A percentile compares a stretch with the other conserved stretches of the same genome.
Conservation (phyloP, 106 monocot species). For the Allium fistulosum region DNA sequence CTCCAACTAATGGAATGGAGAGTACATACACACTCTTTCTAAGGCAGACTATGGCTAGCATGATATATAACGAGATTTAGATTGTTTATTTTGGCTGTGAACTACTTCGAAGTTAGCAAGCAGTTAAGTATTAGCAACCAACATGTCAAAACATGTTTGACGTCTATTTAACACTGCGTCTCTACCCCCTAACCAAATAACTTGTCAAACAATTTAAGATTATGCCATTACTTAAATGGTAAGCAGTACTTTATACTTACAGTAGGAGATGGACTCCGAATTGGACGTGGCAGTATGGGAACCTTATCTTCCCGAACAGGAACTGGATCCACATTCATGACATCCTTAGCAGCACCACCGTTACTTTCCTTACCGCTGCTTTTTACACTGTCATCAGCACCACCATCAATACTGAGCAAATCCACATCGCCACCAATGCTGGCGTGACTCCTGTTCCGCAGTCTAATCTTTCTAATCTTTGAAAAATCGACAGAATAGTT, state of each 20-base stretch:
- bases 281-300: background rate
- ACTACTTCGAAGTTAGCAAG: too few species aligned
- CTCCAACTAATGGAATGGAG: too few species aligned
- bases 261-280: slow-evolving; percentile 4
- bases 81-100: too few species aligned
- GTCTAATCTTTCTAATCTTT: slow-evolving; percentile 9
- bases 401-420: background rate
- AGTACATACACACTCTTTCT: too few species aligned
- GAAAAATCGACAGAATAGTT: slow-evolving; percentile 14
- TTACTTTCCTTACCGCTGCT: background rate
- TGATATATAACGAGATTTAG: too few species aligned
- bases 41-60: too few species aligned
- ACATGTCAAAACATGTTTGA: too few species aligned
- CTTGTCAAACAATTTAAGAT: background rate
- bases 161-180: too few species aligned
- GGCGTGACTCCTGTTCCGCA: slow-evolving; percentile 7
- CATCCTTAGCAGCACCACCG: background rate
- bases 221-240: too few species aligned
- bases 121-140: too few species aligned
- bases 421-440: slow-evolving; percentile 10
- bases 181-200: background rate
- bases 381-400: background rate
- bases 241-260: background rate
- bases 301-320: background rate
- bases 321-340: background rate